Conservation (phyloP, 176 grass and related monocot species). For the Raddia guianensis region DNA sequence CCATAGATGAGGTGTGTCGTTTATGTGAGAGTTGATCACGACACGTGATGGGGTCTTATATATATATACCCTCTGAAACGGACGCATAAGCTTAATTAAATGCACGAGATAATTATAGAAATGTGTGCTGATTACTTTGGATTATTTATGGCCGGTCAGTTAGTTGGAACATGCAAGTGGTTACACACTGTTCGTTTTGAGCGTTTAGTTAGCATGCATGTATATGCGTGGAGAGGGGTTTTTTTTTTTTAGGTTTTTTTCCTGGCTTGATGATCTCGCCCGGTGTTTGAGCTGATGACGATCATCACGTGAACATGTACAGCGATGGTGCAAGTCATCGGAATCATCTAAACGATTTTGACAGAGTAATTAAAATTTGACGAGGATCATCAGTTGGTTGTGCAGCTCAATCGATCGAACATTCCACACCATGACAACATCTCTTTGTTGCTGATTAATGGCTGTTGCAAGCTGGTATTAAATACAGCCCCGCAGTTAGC, state of each 20-base stretch:
- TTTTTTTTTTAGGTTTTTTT: background rate
- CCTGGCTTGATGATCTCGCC: background rate
- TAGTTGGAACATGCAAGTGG: background rate
- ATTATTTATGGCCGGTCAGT: background rate
- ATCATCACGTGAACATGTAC: background rate
- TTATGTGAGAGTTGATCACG: background rate
- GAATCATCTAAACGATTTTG: background rate
- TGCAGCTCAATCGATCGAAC: background rate
- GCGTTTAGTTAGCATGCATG: background rate
- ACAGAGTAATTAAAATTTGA: background rate
- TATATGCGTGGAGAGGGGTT: no score
- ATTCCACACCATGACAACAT: background rate
- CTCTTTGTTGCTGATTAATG: background rate
- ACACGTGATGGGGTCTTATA: background rate
- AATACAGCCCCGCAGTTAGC: background rate
- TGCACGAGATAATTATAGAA: background rate
- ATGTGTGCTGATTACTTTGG: background rate
- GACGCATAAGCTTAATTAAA: background rate
- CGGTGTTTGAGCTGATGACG: background rate
- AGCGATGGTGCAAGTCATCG: background rate
- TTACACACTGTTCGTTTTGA: background rate
- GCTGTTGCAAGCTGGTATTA: background rate
- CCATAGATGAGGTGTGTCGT: no score
- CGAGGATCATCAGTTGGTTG: constrained; percentile 4
- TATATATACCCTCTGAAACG: background rate